Conservation (phyloP, 2,329 filamentous ascomycete genomes). For the Zasmidium cellare region DNA sequence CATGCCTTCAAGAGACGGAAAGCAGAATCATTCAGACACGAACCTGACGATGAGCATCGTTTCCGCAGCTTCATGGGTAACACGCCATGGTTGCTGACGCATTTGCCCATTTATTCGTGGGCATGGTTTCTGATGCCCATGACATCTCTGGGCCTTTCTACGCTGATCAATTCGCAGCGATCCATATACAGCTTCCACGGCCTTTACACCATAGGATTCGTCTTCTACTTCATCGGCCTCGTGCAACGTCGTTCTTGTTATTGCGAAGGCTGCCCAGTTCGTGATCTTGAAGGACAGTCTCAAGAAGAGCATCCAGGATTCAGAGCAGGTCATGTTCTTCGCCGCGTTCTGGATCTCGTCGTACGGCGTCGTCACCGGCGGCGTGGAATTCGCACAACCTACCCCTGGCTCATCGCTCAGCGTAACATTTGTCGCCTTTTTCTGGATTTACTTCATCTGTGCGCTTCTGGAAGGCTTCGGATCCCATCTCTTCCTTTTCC, state of each 20-base stretch:
- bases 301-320: not conserved
- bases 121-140: not conserved
- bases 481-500: not conserved
- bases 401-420: not conserved
- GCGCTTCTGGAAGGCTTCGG: not conserved
- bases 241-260: not conserved
- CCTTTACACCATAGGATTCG: not conserved
- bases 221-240: constrained; percentile 5
- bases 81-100: not conserved
- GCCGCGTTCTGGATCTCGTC: constrained; percentile 4
- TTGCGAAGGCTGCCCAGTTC: not conserved
- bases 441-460: not conserved
- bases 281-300: constrained; percentile 1
- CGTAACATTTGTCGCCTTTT: not conserved
- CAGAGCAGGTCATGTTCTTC: constrained; percentile 6
- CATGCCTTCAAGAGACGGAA: not conserved
- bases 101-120: not conserved
- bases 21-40: not conserved
- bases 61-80: not conserved
- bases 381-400: not conserved
- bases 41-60: not conserved
- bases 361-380: constrained; percentile 2
- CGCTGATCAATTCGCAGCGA: not conserved
- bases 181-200: constrained; percentile 3
- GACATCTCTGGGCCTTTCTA: not conserved